A percentile compares a stretch with the other conserved stretches of the same genome.
Conservation (phyloP, 495 filamentous ascomycete genomes). For the Clohesyomyces aquaticus region DNA sequence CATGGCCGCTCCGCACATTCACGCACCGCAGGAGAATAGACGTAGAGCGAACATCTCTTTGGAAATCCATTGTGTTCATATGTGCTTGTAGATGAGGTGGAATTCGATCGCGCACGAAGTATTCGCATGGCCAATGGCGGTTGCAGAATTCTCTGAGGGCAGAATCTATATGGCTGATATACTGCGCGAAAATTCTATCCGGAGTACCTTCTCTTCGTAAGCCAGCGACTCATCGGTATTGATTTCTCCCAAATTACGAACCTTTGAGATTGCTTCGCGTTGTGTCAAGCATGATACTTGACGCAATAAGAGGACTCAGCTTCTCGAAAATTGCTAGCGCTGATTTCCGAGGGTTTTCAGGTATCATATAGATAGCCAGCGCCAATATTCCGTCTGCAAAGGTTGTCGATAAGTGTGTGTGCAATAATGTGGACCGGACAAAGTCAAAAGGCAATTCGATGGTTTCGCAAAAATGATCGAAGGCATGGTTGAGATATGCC, state of each 20-base stretch:
- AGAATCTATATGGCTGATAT: slow-evolving; percentile 26
- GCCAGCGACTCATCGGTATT: too few relatives aligned
- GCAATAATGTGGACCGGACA: slow-evolving; percentile 21
- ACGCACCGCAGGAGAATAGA: slow-evolving; percentile 27
- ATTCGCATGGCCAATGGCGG: slow-evolving; percentile 31
- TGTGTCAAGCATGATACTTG: slow-evolving; percentile 33
- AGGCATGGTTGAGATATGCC: slow-evolving; percentile 29
- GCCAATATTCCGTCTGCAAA: slow-evolving; percentile 28
- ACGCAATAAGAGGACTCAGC: slow-evolving; percentile 20
- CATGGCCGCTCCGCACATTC: slow-evolving; percentile 32
- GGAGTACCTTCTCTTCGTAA: slow-evolving; percentile 21
- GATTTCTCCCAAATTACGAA: too few relatives aligned
- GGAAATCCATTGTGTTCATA: slow-evolving; percentile 23
- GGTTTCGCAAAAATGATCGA: slow-evolving; percentile 33
- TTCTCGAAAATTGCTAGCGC: slow-evolving; percentile 24
- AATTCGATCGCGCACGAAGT: slow-evolving; percentile 12
- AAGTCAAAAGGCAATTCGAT: slow-evolving; percentile 31
- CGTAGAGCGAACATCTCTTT: slow-evolving; percentile 18
- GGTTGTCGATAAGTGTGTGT: slow-evolving; percentile 19
- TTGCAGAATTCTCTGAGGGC: slow-evolving; percentile 28
- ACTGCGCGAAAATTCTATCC: slow-evolving; percentile 27
- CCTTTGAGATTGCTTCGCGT: slow-evolving; percentile 27
- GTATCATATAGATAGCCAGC: slow-evolving; percentile 14
- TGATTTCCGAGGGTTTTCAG: slow-evolving; percentile 7
- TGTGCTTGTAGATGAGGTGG: slow-evolving; percentile 17